A percentile compares a stretch with the other conserved stretches of the same genome.
These are phyloP conservation scores for Ploettnerulaceae sp. DNA, from an alignment of 2,329 filamentous ascomycete species.

Conservation along the genomic window DNA sequence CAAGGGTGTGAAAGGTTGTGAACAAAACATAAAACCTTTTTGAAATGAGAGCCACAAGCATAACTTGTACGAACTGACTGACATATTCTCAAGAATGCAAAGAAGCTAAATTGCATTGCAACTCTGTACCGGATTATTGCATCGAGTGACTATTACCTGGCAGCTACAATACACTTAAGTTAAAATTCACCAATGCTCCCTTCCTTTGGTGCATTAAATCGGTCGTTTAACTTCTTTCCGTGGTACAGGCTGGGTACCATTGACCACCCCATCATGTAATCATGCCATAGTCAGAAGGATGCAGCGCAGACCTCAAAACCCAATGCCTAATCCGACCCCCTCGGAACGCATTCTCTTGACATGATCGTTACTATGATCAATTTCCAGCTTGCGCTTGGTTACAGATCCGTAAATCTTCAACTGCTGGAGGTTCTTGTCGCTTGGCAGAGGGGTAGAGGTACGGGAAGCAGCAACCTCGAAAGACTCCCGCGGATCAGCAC, in stretches of 20 bases:
- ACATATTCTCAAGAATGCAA: neutral
- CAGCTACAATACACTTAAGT: neutral
- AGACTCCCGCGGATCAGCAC: constrained; percentile 46
- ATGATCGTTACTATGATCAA: constrained; percentile 21
- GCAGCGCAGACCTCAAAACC: neutral
- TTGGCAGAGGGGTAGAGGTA: constrained; percentile 35
- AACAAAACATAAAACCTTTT: too few species aligned
- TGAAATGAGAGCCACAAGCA: too few species aligned
- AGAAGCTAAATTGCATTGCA: neutral
- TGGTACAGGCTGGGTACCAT: too few species aligned
- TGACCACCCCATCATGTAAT: too few species aligned
- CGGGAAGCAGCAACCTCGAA: constrained; percentile 33
- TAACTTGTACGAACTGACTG: neutral
- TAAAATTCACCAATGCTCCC: neutral
- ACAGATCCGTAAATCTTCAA: constrained; percentile 59
- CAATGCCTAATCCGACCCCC: neutral
- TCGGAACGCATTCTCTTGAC: neutral
- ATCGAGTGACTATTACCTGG: neutral
- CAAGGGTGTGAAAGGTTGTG: too few species aligned
- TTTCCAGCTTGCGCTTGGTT: constrained; percentile 43
- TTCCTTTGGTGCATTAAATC: too few species aligned
- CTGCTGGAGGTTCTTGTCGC: constrained; percentile 47
- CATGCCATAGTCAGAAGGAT: too few species aligned
- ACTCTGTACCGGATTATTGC: too few species aligned
- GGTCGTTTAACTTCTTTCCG: too few species aligned